These are phyloP conservation scores for Ophiognomonia clavigignenti-juglandacearum DNA, from an alignment of 2,329 filamentous ascomycete genomes.

Conservation along the genomic window DNA sequence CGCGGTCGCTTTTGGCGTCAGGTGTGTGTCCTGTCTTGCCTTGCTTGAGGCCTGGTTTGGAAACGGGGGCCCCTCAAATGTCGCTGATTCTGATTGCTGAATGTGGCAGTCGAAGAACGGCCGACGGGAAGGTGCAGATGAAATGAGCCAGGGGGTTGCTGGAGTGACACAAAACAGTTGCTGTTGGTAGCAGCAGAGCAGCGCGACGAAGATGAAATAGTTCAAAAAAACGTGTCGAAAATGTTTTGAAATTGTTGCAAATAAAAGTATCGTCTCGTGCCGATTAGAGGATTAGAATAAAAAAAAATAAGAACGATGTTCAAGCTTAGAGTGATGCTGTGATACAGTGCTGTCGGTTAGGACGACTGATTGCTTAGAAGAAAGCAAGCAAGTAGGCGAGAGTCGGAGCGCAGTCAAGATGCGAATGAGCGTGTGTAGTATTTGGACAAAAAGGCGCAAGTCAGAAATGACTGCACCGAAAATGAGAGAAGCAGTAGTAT, in stretches of 20 bases:
- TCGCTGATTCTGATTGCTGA: neutral
- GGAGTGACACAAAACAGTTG: neutral
- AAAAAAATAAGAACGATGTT: neutral
- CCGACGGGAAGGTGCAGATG: neutral
- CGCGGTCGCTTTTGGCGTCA: neutral
- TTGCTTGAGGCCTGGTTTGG: neutral
- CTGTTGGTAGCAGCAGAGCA: too few relatives aligned
- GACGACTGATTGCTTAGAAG: constrained; percentile 14
- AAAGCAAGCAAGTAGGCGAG: neutral
- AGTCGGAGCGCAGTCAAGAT: neutral
- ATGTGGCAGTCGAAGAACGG: neutral
- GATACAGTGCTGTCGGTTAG: constrained; percentile 13
- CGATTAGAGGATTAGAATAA: constrained; percentile 4
- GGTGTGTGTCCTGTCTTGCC: neutral
- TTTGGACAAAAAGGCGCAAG: neutral
- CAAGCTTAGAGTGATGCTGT: too few relatives aligned
- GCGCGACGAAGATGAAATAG: too few relatives aligned
- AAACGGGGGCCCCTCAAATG: neutral
- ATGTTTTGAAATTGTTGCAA: constrained; percentile 1
- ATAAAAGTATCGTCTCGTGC: neutral
- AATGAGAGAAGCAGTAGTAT: neutral
- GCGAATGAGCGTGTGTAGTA: neutral
- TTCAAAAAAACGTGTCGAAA: too few relatives aligned
- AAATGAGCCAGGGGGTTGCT: constrained; percentile 2
- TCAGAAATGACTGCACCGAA: constrained; percentile 5